A percentile compares a stretch with the other conserved stretches of the same genome.
phyloP scores from a whole-genome alignment of 2,329 filamentous ascomycete genomes.

The Botrytis elliptica region DNA sequence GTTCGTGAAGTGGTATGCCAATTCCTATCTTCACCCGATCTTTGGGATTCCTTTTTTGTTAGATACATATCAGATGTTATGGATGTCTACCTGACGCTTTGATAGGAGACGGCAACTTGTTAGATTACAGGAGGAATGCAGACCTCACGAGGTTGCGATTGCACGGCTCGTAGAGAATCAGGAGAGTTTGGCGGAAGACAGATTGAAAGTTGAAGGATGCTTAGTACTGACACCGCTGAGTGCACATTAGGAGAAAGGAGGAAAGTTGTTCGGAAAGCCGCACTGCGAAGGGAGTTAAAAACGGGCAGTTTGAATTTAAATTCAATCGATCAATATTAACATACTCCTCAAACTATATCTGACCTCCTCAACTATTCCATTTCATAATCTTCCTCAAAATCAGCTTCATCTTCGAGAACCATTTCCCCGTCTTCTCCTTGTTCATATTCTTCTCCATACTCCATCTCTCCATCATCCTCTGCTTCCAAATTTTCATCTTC shows the following conservation, averaged over 20 bases:
- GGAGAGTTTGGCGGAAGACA: fast-evolving
- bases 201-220: neutral
- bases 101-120: neutral
- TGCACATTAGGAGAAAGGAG: neutral
- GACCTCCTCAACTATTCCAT: neutral
- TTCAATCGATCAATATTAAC: neutral
- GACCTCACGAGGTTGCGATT: neutral
- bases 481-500: slow-evolving; percentile 13
- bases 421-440: slow-evolving; percentile 4
- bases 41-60: too few species aligned
- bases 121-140: neutral
- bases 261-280: neutral
- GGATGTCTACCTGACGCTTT: neutral
- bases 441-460: slow-evolving; percentile 12
- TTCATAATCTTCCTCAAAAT: slow-evolving; percentile 5
- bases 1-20: too few species aligned
- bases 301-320: fast-evolving
- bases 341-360: neutral
- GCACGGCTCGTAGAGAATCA: neutral
- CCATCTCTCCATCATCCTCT: slow-evolving; percentile 1
- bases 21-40: too few species aligned
- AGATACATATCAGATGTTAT: neutral
- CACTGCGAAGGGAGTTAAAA: slow-evolving; percentile 53
- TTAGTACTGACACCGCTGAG: neutral
- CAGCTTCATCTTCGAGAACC: slow-evolving; percentile 27